These are phyloP conservation scores for Clathrus columnatus DNA, from an alignment of 768 basidiomycete genomes.

Conservation along the genomic window DNA sequence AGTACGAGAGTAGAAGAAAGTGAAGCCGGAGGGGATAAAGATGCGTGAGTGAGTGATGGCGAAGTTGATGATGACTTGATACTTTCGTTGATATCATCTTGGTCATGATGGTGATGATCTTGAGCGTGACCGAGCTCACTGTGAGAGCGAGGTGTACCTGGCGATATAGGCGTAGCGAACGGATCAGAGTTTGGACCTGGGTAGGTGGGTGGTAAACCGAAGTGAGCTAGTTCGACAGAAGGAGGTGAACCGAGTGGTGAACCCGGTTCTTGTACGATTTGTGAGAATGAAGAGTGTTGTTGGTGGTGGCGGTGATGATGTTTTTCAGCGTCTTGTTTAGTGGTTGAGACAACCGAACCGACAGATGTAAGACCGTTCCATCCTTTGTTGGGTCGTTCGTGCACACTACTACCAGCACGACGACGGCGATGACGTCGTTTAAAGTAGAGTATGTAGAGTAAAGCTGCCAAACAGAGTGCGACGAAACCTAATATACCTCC, in stretches of 20 bases:
- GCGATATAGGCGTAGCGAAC: neutral
- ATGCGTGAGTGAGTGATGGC: neutral
- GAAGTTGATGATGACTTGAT: neutral
- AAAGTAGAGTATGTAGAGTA: slow-evolving; percentile 31
- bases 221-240: neutral
- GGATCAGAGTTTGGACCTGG: neutral
- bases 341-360: neutral
- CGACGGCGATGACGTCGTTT: slow-evolving; percentile 17
- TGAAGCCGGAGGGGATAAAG: neutral
- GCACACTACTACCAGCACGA: neutral
- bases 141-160: neutral
- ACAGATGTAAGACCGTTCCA: neutral
- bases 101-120: neutral
- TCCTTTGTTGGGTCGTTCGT: neutral
- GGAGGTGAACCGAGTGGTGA: neutral
- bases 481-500: slow-evolving; percentile 45
- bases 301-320: too few species aligned
- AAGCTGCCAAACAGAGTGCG: slow-evolving; percentile 30
- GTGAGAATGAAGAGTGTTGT: neutral
- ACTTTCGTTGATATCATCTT: neutral
- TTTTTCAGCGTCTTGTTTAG: neutral
- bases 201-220: neutral
- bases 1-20: neutral
- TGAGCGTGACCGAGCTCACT: neutral
- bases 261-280: neutral